Percentiles rank a stretch among this genome's conserved stretches.
These are phyloP conservation scores for Corchorus capsularis DNA, from an alignment of 345 rosid genomes.

Conservation along the genomic window DNA sequence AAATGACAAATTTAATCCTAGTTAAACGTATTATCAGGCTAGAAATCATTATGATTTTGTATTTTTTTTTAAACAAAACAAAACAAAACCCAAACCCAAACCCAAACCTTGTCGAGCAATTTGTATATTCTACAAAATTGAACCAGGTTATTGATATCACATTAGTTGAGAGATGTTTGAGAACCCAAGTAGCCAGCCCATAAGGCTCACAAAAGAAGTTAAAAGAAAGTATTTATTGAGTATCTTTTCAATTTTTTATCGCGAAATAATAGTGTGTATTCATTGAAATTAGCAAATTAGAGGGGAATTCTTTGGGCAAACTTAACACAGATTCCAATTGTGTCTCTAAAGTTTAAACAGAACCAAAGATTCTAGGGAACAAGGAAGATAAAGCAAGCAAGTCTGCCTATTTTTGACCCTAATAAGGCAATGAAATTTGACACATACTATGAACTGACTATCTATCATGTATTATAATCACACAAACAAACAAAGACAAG, in stretches of 20 bases:
- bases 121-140: not conserved
- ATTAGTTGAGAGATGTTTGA: not conserved
- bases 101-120: not conserved
- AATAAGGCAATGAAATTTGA: constrained; percentile 3
- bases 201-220: not conserved
- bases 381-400: not conserved
- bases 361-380: not conserved
- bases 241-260: not conserved
- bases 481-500: constrained; percentile 6
- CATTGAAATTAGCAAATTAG: not conserved
- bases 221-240: not conserved
- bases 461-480: not conserved
- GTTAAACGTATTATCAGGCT: not conserved
- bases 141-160: not conserved
- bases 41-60: not conserved
- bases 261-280: not conserved
- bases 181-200: not conserved
- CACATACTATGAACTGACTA: not conserved
- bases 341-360: not conserved
- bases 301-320: not conserved
- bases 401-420: constrained; percentile 5
- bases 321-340: not conserved
- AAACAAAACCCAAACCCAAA: no score
- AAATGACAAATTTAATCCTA: not conserved
- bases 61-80: not conserved